Percentiles rank a stretch among this genome's conserved stretches.
phyloP scores from a whole-genome alignment of 1,139 yeast species.

The Pichia sp. region DNA sequence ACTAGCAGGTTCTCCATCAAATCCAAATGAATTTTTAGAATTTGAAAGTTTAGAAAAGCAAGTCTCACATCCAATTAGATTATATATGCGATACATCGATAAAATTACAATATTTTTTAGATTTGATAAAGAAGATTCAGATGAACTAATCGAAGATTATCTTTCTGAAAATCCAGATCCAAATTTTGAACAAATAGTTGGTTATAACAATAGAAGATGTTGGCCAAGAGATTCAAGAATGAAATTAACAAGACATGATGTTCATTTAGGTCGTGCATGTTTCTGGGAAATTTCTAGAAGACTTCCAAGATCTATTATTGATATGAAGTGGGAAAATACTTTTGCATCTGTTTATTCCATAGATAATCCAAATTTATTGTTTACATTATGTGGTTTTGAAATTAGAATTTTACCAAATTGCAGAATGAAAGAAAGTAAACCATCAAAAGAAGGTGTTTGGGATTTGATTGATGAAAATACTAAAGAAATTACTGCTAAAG shows the following conservation, averaged over 20 bases:
- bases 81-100: slow-evolving; percentile 80
- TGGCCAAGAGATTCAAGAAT: slow-evolving; percentile 95
- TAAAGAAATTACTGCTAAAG: slow-evolving; percentile 85
- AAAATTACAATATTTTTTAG: slow-evolving; percentile 74
- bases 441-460: slow-evolving; percentile 80
- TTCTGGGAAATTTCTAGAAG: slow-evolving; percentile 86
- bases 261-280: slow-evolving; percentile 83
- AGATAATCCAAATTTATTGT: slow-evolving; percentile 82
- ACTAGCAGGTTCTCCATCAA: slow-evolving; percentile 69
- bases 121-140: slow-evolving; percentile 66
- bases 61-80: slow-evolving; percentile 61
- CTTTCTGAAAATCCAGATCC: slow-evolving; percentile 88
- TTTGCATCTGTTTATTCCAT: slow-evolving; percentile 83
- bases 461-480: slow-evolving; percentile 66
- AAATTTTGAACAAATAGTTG: slow-evolving; percentile 77
- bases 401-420: slow-evolving; percentile 76
- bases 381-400: slow-evolving; percentile 94
- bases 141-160: slow-evolving; percentile 69
- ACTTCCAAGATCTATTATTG: slow-evolving; percentile 67
- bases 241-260: slow-evolving; percentile 89
- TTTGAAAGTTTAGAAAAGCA: slow-evolving; percentile 57
- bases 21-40: slow-evolving; percentile 75
- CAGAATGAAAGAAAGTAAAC: slow-evolving; percentile 39
- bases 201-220: slow-evolving; percentile 82
- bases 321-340: slow-evolving; percentile 75